These are phyloP conservation scores for Diaporthe australafricana DNA, from an alignment of 2,329 filamentous ascomycete species.

Conservation along the genomic window DNA sequence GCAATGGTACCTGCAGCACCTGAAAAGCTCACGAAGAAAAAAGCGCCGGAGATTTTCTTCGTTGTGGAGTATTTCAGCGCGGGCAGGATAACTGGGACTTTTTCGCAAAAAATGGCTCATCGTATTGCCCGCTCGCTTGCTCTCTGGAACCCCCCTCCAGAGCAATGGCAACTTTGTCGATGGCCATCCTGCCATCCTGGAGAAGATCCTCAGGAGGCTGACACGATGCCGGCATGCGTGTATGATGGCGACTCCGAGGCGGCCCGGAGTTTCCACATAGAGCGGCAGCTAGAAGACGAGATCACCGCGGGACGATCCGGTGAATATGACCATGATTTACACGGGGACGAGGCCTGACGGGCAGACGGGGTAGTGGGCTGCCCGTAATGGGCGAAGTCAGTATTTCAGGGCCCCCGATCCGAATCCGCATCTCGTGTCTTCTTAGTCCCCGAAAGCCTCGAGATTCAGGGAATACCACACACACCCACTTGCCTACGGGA, in stretches of 20 bases:
- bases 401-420: not conserved
- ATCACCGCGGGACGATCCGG: slow-evolving; percentile 23
- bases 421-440: not conserved
- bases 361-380: not conserved
- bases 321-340: slow-evolving; percentile 6
- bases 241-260: not conserved
- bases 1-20: slow-evolving; percentile 3
- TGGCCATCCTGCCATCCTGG: not conserved
- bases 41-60: not conserved
- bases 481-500: not conserved
- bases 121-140: not conserved
- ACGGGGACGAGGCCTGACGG: slow-evolving; percentile 8
- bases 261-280: not conserved
- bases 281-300: not conserved
- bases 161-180: not conserved
- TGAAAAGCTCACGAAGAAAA: not conserved
- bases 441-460: slow-evolving; percentile 1
- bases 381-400: slow-evolving; percentile 7
- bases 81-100: not conserved
- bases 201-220: not conserved
- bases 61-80: not conserved
- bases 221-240: not conserved
- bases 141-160: not conserved
- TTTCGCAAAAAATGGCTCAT: not conserved
- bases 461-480: slow-evolving; percentile 10